These are phyloP conservation scores for Shiraia sp. DNA, from an alignment of 2,329 filamentous ascomycete species.

Conservation along the genomic window DNA sequence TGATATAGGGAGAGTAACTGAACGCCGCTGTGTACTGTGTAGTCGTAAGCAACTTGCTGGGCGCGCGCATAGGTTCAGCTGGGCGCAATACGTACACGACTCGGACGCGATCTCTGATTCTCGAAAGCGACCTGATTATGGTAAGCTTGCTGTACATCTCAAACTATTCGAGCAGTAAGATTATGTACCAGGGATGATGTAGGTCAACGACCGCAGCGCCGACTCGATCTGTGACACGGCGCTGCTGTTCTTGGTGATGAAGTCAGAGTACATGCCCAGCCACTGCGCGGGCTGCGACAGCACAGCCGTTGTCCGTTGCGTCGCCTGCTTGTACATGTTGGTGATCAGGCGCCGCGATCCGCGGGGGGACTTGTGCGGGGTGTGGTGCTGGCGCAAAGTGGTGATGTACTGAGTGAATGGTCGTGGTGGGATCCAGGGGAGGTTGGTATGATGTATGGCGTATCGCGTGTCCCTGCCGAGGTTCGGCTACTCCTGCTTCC, in stretches of 20 bases:
- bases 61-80: constrained; percentile 9
- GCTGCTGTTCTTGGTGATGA: constrained; percentile 92
- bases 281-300: constrained; percentile 66
- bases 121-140: constrained; percentile 70
- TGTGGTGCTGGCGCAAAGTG: constrained; percentile 16
- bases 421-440: constrained; percentile 27
- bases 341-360: constrained; percentile 19
- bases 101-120: constrained; percentile 96
- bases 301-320: constrained; percentile 48
- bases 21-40: constrained; percentile 75
- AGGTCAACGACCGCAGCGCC: constrained; percentile 86
- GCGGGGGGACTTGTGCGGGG: constrained; percentile 11
- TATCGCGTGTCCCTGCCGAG: constrained; percentile 33
- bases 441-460: constrained; percentile 31
- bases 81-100: constrained; percentile 59
- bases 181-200: constrained; percentile 80
- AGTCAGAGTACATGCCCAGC: constrained; percentile 77
- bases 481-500: constrained; percentile 21
- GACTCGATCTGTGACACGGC: constrained; percentile 96
- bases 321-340: constrained; percentile 45
- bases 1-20: constrained; percentile 92
- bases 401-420: constrained; percentile 13
- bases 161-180: constrained; percentile 2
- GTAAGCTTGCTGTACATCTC: constrained; percentile 18
- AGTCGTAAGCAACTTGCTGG: constrained; percentile 17